Percentiles rank a stretch among this genome's conserved stretches.
phyloP scores from a whole-genome alignment of 495 filamentous ascomycete genomes.

The Copromyces sp. region DNA sequence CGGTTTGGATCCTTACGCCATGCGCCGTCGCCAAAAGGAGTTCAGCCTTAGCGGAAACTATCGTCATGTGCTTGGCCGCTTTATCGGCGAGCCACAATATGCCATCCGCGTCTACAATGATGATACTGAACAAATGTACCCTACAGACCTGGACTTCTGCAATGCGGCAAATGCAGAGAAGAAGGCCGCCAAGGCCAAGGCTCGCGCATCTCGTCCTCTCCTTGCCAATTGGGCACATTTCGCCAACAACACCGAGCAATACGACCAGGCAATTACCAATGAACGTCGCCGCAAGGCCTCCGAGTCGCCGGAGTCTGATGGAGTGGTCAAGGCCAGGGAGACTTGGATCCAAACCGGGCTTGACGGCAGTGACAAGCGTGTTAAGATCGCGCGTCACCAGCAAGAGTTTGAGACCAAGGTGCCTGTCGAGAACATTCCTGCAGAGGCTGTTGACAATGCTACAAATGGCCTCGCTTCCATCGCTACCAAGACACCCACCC shows the following conservation, averaged over 20 bases:
- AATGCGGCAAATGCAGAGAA: constrained; percentile 12
- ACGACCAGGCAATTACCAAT: constrained; percentile 13
- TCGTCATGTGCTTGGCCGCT: constrained; percentile 67
- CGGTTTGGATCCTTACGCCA: constrained; percentile 68
- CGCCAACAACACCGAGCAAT: constrained; percentile 9
- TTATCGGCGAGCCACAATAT: constrained; percentile 44
- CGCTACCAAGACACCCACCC: not conserved
- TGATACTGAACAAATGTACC: constrained; percentile 73
- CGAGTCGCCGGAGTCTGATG: constrained; percentile 6
- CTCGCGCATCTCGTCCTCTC: not conserved
- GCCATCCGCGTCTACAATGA: constrained; percentile 57
- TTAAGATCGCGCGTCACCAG: constrained; percentile 29
- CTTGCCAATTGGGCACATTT: constrained; percentile 15
- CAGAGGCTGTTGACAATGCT: not conserved
- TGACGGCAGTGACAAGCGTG: constrained; percentile 26
- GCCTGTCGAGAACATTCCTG: not conserved
- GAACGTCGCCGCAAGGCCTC: constrained; percentile 24
- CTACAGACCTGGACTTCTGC: constrained; percentile 53
- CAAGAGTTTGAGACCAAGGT: constrained; percentile 7
- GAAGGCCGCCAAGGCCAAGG: constrained; percentile 3
- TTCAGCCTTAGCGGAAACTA: constrained; percentile 84
- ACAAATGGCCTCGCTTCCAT: not conserved
- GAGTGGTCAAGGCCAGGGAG: constrained; percentile 10
- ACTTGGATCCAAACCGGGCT: constrained; percentile 23
- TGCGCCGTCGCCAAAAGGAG: constrained; percentile 78